A percentile compares a stretch with the other conserved stretches of the same genome.
Conservation (phyloP, 306 rosid genomes). For the Malus sylvestris region DNA sequence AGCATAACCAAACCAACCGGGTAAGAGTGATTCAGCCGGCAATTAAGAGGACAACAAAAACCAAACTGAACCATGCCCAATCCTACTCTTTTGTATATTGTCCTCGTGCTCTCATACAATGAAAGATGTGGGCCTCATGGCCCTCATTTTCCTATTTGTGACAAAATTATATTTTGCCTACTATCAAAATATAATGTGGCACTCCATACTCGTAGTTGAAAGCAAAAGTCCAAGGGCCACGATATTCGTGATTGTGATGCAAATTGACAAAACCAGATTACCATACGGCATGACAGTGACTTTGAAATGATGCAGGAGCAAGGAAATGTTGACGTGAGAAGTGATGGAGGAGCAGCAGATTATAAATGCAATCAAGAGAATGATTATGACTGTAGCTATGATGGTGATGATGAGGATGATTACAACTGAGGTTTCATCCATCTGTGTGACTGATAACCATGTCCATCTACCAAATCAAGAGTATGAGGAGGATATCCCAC, state of each 20-base stretch:
- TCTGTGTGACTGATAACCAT: neutral
- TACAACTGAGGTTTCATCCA: neutral
- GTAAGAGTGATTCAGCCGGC: neutral
- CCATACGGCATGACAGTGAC: neutral
- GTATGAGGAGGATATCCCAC: neutral
- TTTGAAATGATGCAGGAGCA: neutral
- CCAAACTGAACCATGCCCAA: neutral
- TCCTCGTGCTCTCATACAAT: too few relatives aligned
- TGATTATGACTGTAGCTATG: neutral
- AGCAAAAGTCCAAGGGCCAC: slow-evolving; percentile 5
- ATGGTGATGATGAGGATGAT: slow-evolving; percentile 1
- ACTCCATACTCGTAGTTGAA: neutral
- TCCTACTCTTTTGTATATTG: too few relatives aligned
- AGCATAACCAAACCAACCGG: neutral
- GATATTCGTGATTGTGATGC: neutral
- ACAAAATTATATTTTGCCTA: neutral
- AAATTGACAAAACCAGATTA: neutral
- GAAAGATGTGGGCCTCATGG: too few relatives aligned
- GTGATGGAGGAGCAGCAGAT: neutral
- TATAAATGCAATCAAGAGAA: slow-evolving; percentile 4
- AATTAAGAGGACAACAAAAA: neutral
- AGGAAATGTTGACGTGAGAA: neutral
- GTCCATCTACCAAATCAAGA: neutral
- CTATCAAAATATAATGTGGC: neutral
- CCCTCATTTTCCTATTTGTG: neutral